Evolutionary conservation across 2,329 filamentous ascomycete genomes (phyloP).

Genomic region (Phyllosticta citribraziliensis): DNA sequence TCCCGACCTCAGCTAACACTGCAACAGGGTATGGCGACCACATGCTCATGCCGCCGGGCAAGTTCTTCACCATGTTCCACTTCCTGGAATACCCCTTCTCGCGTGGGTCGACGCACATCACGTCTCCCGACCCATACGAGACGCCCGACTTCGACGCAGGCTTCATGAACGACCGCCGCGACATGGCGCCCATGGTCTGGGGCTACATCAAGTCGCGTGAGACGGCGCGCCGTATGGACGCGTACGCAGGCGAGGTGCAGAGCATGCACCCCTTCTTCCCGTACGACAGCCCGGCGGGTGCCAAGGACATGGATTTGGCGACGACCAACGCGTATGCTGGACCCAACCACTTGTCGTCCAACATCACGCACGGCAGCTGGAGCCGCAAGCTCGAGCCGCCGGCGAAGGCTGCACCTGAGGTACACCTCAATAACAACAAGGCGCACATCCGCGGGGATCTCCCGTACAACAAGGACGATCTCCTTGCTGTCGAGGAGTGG

Average conservation of each 20-base stretch:
- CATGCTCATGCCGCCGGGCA: slow-evolving; percentile 58
- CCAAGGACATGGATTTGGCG: slow-evolving; percentile 62
- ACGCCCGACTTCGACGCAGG: slow-evolving; percentile 68
- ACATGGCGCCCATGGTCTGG: slow-evolving; percentile 75
- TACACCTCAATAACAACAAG: slow-evolving; percentile 53
- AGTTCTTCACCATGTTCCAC: slow-evolving; percentile 79
- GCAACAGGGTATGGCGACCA: slow-evolving; percentile 35
- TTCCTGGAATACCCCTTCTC: slow-evolving; percentile 72
- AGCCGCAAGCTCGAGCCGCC: slow-evolving; percentile 47
- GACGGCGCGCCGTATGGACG: slow-evolving; percentile 67
- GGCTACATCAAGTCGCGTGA: slow-evolving; percentile 75
- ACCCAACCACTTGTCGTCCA: slow-evolving; percentile 59
- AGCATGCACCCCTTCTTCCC: slow-evolving; percentile 60
- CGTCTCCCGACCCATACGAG: slow-evolving; percentile 62
- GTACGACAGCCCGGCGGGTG: slow-evolving; percentile 58
- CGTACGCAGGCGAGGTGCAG: slow-evolving; percentile 62
- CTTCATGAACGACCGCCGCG: slow-evolving; percentile 78
- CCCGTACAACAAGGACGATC: slow-evolving; percentile 54
- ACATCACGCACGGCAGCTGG: slow-evolving; percentile 65
- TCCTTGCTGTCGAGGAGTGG: slow-evolving; percentile 58
- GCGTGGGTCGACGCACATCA: slow-evolving; percentile 61
- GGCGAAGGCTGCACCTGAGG: slow-evolving; percentile 41
- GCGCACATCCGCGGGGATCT: slow-evolving; percentile 53
- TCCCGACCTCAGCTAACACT: background rate
- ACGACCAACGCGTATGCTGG: slow-evolving; percentile 70